Conservation (phyloP, 805 yeast genomes). For the Ogataea trehaloabstinens region DNA sequence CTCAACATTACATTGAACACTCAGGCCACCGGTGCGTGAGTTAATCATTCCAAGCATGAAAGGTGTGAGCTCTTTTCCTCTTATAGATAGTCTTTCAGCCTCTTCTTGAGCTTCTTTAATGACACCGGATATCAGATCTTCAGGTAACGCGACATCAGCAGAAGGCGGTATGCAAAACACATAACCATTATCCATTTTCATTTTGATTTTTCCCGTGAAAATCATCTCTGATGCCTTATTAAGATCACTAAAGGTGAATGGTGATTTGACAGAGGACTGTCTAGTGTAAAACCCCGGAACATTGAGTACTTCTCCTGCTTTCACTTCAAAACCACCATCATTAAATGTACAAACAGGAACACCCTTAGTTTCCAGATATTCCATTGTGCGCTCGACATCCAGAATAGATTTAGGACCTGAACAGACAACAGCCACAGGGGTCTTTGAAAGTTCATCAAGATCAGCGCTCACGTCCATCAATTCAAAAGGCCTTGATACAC, state of each 20-base stretch:
- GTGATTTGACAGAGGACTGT: constrained; percentile 71
- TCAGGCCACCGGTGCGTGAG: constrained; percentile 62
- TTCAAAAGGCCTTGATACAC: constrained; percentile 81
- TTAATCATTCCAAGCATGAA: constrained; percentile 67
- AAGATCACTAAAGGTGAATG: constrained; percentile 56
- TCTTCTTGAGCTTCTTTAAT: constrained; percentile 57
- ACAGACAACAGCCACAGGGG: constrained; percentile 88
- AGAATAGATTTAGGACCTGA: constrained; percentile 88
- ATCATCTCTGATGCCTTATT: constrained; percentile 63
- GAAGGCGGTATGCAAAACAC: constrained; percentile 87
- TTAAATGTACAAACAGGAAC: constrained; percentile 70
- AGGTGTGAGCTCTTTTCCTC: constrained; percentile 80
- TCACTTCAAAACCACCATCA: constrained; percentile 39
- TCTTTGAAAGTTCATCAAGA: constrained; percentile 76
- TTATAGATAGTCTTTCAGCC: constrained; percentile 51
- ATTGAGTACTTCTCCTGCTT: constrained; percentile 36
- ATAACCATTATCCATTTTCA: constrained; percentile 64
- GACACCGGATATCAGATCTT: constrained; percentile 48
- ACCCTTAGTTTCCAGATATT: constrained; percentile 87
- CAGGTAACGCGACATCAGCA: constrained; percentile 52
- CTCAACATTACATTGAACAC: constrained; percentile 67
- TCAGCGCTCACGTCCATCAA: constrained; percentile 82
- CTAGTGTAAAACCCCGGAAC: constrained; percentile 83
- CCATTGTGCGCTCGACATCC: constrained; percentile 79
- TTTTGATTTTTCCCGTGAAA: constrained; percentile 39